These are phyloP conservation scores for Fraxinus nigra DNA, from an alignment of 305 asterid species.

Conservation along the genomic window DNA sequence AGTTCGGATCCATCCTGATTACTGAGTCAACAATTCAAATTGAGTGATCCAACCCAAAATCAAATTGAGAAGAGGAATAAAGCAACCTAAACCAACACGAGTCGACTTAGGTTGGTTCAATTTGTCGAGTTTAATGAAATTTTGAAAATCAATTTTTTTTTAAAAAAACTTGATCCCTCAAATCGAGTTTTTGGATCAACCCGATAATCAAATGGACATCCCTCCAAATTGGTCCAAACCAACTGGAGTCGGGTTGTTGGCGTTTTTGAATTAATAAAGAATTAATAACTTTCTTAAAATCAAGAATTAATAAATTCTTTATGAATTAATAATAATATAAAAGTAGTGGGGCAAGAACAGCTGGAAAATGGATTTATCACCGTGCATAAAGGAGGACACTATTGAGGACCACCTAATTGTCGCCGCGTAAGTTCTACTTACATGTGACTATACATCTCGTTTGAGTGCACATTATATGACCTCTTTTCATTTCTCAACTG, in stretches of 20 bases:
- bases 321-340: neutral
- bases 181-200: too few relatives aligned
- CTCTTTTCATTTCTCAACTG: slow-evolving; percentile 26
- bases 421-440: slow-evolving; percentile 27
- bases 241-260: too few relatives aligned
- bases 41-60: neutral
- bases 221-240: too few relatives aligned
- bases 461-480: slow-evolving; percentile 19
- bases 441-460: slow-evolving; percentile 30
- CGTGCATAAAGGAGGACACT: neutral
- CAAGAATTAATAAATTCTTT: neutral
- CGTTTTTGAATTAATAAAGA: too few relatives aligned
- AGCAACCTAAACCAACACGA: neutral
- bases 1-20: too few relatives aligned
- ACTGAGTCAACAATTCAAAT: neutral
- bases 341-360: slow-evolving; percentile 34
- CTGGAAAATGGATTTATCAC: slow-evolving; percentile 42
- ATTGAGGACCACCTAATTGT: slow-evolving; percentile 38
- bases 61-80: neutral
- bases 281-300: neutral
- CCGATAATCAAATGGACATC: too few relatives aligned
- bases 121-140: too few relatives aligned
- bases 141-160: too few relatives aligned
- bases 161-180: too few relatives aligned
- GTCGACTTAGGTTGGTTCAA: too few relatives aligned